Percentiles rank a stretch among this genome's conserved stretches.
phyloP scores from a whole-genome alignment of 148 eudicot species.

The Nepenthes mirabilis region DNA sequence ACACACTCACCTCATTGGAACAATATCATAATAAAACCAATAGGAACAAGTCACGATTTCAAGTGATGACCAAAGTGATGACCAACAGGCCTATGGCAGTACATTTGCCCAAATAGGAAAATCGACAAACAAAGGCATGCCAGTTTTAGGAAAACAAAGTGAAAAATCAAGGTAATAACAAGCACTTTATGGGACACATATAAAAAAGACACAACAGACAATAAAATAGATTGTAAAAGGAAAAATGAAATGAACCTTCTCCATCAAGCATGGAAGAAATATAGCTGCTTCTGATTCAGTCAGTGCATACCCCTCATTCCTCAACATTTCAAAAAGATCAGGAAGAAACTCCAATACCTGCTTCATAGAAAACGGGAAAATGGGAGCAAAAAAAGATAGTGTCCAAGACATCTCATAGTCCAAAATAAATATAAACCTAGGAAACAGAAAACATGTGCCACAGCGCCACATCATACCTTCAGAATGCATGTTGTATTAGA shows the following conservation, averaged over 20 bases:
- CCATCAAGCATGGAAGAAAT: conserved; percentile 82
- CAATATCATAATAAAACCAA: no score
- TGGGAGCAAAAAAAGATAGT: neutral
- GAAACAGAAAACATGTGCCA: neutral
- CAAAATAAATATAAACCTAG: neutral
- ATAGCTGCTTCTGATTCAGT: conserved; percentile 92
- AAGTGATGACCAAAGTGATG: no score
- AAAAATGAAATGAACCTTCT: conserved; percentile 48
- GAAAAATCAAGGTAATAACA: neutral
- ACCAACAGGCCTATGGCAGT: no score
- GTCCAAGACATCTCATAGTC: neutral
- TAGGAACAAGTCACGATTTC: no score
- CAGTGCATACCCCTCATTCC: conserved; percentile 67
- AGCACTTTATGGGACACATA: neutral
- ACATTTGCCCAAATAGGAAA: no score
- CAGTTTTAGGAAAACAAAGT: no score
- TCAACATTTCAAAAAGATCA: conserved; percentile 69
- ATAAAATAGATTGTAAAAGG: neutral
- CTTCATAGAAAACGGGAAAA: neutral
- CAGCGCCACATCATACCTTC: conserved; percentile 37
- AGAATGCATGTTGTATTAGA: conserved; percentile 87
- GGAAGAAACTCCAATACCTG: conserved; percentile 95
- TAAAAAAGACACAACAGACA: neutral
- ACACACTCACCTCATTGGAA: no score
- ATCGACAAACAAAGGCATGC: no score